Conservation (phyloP, 2,329 filamentous ascomycete species). For the Blastomyces gilchristii region DNA sequence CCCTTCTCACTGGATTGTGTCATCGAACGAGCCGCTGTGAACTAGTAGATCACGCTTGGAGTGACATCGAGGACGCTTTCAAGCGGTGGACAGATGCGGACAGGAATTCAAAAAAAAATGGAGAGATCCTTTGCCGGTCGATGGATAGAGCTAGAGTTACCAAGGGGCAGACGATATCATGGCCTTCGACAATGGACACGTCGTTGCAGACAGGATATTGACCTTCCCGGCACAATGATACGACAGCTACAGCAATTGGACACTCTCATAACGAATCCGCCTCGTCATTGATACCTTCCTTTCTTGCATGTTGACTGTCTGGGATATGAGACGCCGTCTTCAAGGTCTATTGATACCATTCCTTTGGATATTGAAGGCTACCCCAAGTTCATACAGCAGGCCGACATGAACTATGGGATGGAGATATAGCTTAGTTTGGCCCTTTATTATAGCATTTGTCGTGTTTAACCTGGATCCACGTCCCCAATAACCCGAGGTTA, state of each 20-base stretch:
- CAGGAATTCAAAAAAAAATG: conserved; percentile 6
- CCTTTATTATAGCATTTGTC: not conserved
- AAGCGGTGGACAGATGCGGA: conserved; percentile 2
- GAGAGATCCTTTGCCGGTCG: not conserved
- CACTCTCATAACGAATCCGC: not conserved
- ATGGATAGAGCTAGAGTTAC: conserved; percentile 3
- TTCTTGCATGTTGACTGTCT: not conserved
- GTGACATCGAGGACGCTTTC: not conserved
- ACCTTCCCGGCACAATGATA: not conserved
- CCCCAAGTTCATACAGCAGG: not conserved
- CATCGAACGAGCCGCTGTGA: not conserved
- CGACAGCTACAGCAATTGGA: not conserved
- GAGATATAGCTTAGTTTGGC: not conserved
- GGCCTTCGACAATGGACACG: not conserved
- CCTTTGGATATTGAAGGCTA: not conserved
- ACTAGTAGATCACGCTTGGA: not conserved
- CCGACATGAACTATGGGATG: not conserved
- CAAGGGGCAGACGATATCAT: not conserved
- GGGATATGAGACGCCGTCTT: not conserved
- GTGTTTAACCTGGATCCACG: not conserved
- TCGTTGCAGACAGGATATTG: not conserved
- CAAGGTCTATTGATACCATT: not conserved
- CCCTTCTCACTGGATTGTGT: conserved; percentile 12
- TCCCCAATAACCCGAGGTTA: not conserved
- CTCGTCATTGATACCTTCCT: not conserved